phyloP scores from a whole-genome alignment of 176 grass and related monocot species.

The Carex parvula region DNA sequence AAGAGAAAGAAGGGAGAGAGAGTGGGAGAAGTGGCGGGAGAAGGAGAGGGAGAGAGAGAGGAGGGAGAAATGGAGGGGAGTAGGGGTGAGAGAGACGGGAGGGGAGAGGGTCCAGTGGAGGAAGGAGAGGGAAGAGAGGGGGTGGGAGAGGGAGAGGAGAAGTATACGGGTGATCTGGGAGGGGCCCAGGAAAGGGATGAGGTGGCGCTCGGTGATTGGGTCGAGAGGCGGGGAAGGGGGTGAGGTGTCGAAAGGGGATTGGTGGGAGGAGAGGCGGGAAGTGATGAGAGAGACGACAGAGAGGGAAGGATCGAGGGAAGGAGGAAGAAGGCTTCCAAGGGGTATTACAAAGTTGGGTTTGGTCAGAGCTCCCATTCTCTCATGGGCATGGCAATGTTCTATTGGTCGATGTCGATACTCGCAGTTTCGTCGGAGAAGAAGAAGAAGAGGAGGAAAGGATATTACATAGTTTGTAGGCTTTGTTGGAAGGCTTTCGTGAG shows the following conservation, averaged over 20 bases:
- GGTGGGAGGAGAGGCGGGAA: constrained; percentile 38
- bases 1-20: constrained; percentile 50
- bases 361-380: background rate
- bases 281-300: constrained; percentile 57
- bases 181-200: constrained; percentile 63
- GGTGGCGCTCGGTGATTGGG: constrained; percentile 27
- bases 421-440: too few species aligned
- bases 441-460: background rate
- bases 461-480: background rate
- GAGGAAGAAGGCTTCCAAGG: constrained; percentile 47
- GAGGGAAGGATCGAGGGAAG: constrained; percentile 58
- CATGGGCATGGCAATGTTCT: background rate
- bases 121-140: constrained; percentile 64
- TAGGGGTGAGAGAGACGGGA: constrained; percentile 31
- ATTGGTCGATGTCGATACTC: too few species aligned
- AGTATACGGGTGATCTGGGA: constrained; percentile 54
- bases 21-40: constrained; percentile 46
- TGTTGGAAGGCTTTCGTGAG: background rate
- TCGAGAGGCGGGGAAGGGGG: constrained; percentile 18
- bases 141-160: constrained; percentile 63
- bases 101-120: constrained; percentile 39
- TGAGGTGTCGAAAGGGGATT: background rate
- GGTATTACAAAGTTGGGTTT: background rate
- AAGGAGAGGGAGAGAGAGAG: constrained; percentile 60
- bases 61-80: constrained; percentile 52